Base-by-base conservation (phyloP, 1,139 yeast species). In the Arxiozyma slooffiae region DNA sequence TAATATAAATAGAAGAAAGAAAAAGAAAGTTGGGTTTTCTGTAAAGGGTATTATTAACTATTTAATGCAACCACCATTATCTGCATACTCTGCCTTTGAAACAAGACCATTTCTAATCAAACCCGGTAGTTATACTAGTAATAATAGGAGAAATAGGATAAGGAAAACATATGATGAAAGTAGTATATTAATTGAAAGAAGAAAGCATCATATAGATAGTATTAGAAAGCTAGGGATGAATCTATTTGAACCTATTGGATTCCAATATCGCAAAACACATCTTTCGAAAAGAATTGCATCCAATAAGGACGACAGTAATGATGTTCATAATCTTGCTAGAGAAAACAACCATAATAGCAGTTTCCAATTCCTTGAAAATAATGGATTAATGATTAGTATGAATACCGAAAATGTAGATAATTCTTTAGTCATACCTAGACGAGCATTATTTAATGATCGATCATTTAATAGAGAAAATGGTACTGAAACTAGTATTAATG, bases 171-270 rank as follows among this genome's bases (percentile, higher is more conserved):
- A 30, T 30, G 36, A 30, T 11, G 36, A 30, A 30, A 11, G 36
- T 11, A 30, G n/a, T 14, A 30, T 30, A 30, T 11, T 2, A 30
- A 30, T 30, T 30, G 36, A 30, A 30, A 5, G 36, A 36, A 46
- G 62, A 23, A 54, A 24, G 20, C 18, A n/a, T n/a, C 39, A 39
- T 14, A 26, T 46, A 22, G 22, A 22, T 7, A 23, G 44, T 14
- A 39, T 43, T 2, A 46, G 30, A 30, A 46, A 53, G 18, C 38
- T 61, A 11, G 68, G 68, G 1, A 52, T 56, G 53, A 52, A 56
- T 38, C 43, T 47, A 37, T 52, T 65, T 11, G 51, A 54, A 38
- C 66, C 68, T 2, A 56, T 64, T 26, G 68, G 68, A 9, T 51
- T 62, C 9, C 54, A 50, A 5, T 43, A 34, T 21, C n/a, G 46